phyloP scores from a whole-genome alignment of 495 filamentous ascomycete genomes.

The Friedmanniomyces simplex region DNA sequence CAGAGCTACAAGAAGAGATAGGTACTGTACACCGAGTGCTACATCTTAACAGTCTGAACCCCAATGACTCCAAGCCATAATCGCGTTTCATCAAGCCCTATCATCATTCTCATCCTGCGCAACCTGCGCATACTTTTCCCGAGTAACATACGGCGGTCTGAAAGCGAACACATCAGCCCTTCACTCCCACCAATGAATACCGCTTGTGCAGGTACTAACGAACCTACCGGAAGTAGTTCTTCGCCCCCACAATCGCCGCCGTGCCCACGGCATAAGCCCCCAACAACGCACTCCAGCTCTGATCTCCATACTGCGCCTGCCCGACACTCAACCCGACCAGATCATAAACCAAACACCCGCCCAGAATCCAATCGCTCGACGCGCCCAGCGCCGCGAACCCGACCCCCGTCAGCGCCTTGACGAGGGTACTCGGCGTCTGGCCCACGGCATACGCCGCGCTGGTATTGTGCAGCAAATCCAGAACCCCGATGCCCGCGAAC shows the following conservation, averaged over 20 bases:
- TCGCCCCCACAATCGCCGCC: conserved; percentile 40
- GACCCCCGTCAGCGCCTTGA: conserved; percentile 40
- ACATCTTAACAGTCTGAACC: background rate
- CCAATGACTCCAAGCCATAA: background rate
- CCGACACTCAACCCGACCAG: conserved; percentile 39
- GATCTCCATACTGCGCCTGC: conserved; percentile 29
- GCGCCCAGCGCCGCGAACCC: conserved; percentile 29
- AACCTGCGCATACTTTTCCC: background rate
- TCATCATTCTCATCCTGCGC: conserved; percentile 10
- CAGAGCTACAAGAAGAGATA: background rate
- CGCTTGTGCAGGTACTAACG: background rate
- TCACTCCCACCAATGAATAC: background rate
- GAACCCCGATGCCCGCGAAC: conserved; percentile 44
- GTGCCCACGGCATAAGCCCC: conserved; percentile 37
- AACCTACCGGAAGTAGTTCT: conserved; percentile 39
- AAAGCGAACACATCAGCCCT: background rate
- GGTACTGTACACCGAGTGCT: background rate
- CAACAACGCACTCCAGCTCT: conserved; percentile 36
- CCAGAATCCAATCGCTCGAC: conserved; percentile 42
- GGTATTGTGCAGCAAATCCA: conserved; percentile 44
- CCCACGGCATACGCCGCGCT: conserved; percentile 40
- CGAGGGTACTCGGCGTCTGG: conserved; percentile 30
- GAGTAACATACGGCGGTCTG: conserved; percentile 8
- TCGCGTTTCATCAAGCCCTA: background rate
- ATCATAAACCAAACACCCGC: conserved; percentile 44